Conservation (phyloP, 768 basidiomycete species). For the Phallus indusiatus region DNA sequence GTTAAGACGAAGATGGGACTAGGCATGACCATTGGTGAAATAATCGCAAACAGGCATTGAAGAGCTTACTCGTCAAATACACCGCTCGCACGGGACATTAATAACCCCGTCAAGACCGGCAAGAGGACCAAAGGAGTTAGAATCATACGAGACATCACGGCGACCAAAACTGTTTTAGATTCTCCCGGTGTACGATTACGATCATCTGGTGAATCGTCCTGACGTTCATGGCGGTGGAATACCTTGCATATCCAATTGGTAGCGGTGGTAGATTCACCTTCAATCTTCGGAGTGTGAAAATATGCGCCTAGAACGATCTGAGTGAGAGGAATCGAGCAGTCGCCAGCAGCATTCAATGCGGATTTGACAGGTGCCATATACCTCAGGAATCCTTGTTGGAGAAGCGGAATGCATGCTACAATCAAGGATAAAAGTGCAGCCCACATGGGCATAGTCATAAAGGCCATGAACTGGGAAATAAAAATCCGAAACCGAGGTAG, state of each 20-base stretch:
- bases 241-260: constrained; percentile 11
- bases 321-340: constrained; percentile 80
- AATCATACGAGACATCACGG: constrained; percentile 81
- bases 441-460: constrained; percentile 88
- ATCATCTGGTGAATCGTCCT: neutral
- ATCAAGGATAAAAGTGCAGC: constrained; percentile 65
- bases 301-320: constrained; percentile 89
- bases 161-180: constrained; percentile 72
- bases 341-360: constrained; percentile 57
- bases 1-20: constrained; percentile 86
- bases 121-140: constrained; percentile 70
- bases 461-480: constrained; percentile 43
- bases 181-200: constrained; percentile 45
- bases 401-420: constrained; percentile 65
- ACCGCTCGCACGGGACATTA: constrained; percentile 33
- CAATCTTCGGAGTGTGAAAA: constrained; percentile 45
- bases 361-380: constrained; percentile 59
- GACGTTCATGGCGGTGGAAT: neutral
- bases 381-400: constrained; percentile 62
- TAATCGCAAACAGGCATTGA: constrained; percentile 3
- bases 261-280: constrained; percentile 10
- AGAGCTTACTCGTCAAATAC: constrained; percentile 66
- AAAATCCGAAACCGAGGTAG: constrained; percentile 19
- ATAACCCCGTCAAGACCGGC: constrained; percentile 62
- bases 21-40: neutral